Base-by-base conservation (phyloP, 2,329 filamentous ascomycete genomes). In the Botrytis porri region DNA sequence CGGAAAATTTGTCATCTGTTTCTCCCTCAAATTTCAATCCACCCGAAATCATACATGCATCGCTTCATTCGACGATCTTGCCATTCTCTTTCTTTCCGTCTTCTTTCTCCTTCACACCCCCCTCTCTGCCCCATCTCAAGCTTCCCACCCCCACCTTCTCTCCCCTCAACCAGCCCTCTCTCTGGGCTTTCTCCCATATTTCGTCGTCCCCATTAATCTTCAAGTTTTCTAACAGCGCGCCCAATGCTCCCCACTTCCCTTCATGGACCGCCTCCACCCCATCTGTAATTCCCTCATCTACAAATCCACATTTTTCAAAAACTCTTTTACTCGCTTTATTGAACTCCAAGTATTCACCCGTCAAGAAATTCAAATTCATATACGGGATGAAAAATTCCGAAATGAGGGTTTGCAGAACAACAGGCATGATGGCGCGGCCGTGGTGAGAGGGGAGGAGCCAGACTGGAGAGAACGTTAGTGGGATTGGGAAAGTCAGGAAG, bases 301-400 rank as follows among this genome's bases (percentile, higher is more conserved):
- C 60, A 62, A 75, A 75, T 12, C 74, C 74, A 66, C 69, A 69
- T 29, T 75, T 75, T n/a, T 75, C 74, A 54, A 75, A 72, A 20
- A 74, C 74, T 22, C 69, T 70, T 25, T 60, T 70, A 63, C 74
- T 75, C 35, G 63, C 63, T 22, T 14, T 5, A 18, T 75, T 74
- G 32, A 69, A 63, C 12, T 65, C 63, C 6, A 74, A 22, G n/a
- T 73, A 74, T n/a, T 65, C 39, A 2, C 64, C 72, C 1, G 41
- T 60, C 35, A 75, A 12, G 5, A 41, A 22, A 62, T 41, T 37
- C 29, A 48, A 35, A 57, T 75, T 75, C 69, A 74, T 70, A 35
- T 70, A 74, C 6, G 74, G 74, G 7, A 75, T 45, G 37, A 72
- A 65, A 29, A 73, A 69, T 3, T 75, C 74, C 7, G 54, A 43